phyloP scores from a whole-genome alignment of 495 filamentous ascomycete genomes.

The Aspergillus conjunctus region DNA sequence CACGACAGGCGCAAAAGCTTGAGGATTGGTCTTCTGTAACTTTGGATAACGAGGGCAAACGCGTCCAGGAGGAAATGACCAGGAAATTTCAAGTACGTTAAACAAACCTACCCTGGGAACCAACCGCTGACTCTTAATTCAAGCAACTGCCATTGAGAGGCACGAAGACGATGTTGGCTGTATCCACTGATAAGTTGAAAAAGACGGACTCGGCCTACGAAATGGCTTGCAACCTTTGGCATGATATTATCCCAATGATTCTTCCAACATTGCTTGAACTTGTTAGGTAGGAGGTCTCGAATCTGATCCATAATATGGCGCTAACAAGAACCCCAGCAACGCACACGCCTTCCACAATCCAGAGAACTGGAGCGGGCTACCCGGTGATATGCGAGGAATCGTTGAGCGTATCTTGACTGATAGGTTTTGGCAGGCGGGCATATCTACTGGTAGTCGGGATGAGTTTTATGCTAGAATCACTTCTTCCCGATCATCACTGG shows the following conservation, averaged over 20 bases:
- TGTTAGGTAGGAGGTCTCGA: constrained; percentile 58
- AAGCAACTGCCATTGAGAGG: constrained; percentile 76
- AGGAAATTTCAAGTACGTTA: constrained; percentile 62
- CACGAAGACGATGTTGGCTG: constrained; percentile 86
- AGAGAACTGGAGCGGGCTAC: constrained; percentile 76
- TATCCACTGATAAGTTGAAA: constrained; percentile 85
- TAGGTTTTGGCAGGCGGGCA: constrained; percentile 98
- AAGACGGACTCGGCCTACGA: constrained; percentile 66
- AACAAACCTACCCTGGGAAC: too few relatives aligned
- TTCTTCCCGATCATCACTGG: constrained; percentile 82
- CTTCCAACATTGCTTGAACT: constrained; percentile 86
- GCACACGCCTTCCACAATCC: constrained; percentile 95
- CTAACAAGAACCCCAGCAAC: constrained; percentile 54
- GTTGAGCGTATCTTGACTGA: constrained; percentile 86
- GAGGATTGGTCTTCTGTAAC: constrained; percentile 78
- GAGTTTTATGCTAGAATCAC: constrained; percentile 93
- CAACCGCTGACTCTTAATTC: constrained; percentile 15
- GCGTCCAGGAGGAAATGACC: constrained; percentile 71
- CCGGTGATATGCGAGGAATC: constrained; percentile 73
- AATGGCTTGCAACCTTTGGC: constrained; percentile 77
- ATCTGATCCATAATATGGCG: background rate
- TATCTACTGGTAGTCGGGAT: constrained; percentile 90
- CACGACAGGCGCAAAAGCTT: constrained; percentile 71
- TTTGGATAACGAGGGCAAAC: constrained; percentile 77
- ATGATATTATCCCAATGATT: constrained; percentile 77